Base-by-base conservation (phyloP, 2,329 filamentous ascomycete species). In the Fusarium austroafricanum region DNA sequence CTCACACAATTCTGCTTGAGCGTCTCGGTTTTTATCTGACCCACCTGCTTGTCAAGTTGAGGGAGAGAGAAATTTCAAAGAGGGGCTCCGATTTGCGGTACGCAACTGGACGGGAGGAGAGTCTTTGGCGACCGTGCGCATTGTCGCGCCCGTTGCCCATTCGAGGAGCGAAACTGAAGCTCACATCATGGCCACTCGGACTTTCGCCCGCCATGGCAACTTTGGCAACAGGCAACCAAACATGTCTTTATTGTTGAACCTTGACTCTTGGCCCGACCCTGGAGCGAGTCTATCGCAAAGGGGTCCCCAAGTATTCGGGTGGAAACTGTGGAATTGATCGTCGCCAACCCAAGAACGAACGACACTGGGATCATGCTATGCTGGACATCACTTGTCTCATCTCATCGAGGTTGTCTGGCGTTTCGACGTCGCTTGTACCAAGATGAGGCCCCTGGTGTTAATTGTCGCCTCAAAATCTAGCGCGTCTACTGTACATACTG, bases 61-160 rank as follows among this genome's bases (percentile, higher is more conserved):
- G 50, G 44, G 35, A 61, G 26, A 56, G 29, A 56, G 29, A 31
- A 28, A 14, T 26, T 61, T 58, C 52, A 31, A 42, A 38, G 55
- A 51, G 47, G 51, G 37, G 62, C 45, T 63, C 57, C 62, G 37
- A 44, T 52, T 61, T 33, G 31, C 52, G 40, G 50, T 31, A 52
- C 46, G 42, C 47, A 51, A 10, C 26, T 26, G 26, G 26, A 26
- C 26, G 26, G 56, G 35, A 65, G 46, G 60, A 61, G 26, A 45
- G 50, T 56, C 37, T 61, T 52, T 57, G 14, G 21, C 40, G 20
- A 26, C 61, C 61, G 65, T 68, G 65, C 65, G 55, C 65, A 43
- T 44, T 42, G 17, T 51, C 43, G 45, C 60, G 64, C 60, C 59
- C 59, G 60, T 52, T 46, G 38, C 37, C 38, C 40, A 58, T 52